Base-by-base conservation (phyloP, 441 rosid genomes). In the Adansonia rubrostipa region DNA sequence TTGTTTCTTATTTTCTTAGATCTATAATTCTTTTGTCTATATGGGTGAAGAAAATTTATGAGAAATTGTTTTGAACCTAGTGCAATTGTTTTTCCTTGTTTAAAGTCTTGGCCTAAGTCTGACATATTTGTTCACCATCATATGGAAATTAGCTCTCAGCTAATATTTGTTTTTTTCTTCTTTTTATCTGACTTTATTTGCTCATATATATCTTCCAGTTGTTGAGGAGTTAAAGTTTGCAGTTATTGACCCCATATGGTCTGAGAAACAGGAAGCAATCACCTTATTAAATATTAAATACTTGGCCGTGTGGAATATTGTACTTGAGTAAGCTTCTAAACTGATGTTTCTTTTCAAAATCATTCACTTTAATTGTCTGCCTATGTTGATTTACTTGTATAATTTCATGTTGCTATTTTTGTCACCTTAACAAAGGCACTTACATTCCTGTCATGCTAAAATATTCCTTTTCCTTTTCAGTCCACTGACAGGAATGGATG, bases 181-280 rank as follows among this genome's bases (percentile, higher is more conserved):
- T 78, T 63, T 78, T 82, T 77, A 74, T 68, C 78, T 87, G 78
- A 71, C 65, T 69, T 44, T 81, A 3, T 77, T 72, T 82, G 45
- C 15, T 67, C 58, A 33, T 76, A 20, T 64, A 73, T 62, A 69
- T 57, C 75, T 50, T 81, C 80, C 86, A 93, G 99, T 84, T 62
- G 71, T 87, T 79, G 97, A 92, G 90, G 97, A 92, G 86, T 85
- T 96, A 86, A 88, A 89, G 87, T 87, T 94, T 83, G 87, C 85
- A 0, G 88, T 87, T 75, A 66, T 79, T 80, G 97, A 92, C 66
- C 83, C 86, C 51, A 85, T 87, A 73, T 96, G 99, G 98, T 84
- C 85, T 28, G 85, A 84, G 81, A 91, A 84, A 85, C 88, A 87
- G 85, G 89, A 92, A 62, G 81, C 84, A 57, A 92, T 96, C 63